Percentiles rank a stretch among this genome's conserved stretches.
These are phyloP conservation scores for Phylloporus sp. DNA, from an alignment of 768 basidiomycete genomes.

Conservation along the genomic window DNA sequence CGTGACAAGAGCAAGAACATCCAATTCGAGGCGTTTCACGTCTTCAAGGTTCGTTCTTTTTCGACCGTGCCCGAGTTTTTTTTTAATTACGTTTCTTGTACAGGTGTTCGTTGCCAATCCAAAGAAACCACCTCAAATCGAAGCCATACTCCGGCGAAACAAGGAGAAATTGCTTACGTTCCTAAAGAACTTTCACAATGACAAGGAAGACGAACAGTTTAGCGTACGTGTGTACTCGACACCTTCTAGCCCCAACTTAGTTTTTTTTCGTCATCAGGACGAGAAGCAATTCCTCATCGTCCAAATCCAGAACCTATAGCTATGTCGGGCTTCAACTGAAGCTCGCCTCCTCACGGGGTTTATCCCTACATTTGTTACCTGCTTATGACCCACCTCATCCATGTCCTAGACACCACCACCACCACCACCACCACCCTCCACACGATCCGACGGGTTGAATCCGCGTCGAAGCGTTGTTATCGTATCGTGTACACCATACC, in stretches of 20 bases:
- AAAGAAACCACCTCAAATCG: conserved; percentile 96
- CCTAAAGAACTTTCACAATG: conserved; percentile 92
- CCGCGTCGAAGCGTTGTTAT: neutral
- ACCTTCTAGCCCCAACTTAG: neutral
- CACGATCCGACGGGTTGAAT: neutral
- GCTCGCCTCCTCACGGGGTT: neutral
- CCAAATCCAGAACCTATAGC: conserved; percentile 77
- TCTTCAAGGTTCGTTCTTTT: conserved; percentile 80
- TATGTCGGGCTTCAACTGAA: neutral
- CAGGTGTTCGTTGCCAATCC: conserved; percentile 99
- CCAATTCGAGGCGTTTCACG: conserved; percentile 99
- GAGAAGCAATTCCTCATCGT: conserved; percentile 96
- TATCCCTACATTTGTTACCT: conserved; percentile 3
- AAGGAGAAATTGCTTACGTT: conserved; percentile 90
- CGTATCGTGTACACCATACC: conserved; percentile 6
- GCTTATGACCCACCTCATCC: conserved; percentile 4
- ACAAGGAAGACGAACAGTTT: conserved; percentile 98
- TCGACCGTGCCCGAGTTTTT: too few relatives aligned
- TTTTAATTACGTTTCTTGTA: neutral
- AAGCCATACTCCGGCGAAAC: conserved; percentile 83
- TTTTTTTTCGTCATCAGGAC: conserved; percentile 40
- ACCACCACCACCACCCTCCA: neutral
- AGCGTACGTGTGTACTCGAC: conserved; percentile 44
- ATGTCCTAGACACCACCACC: neutral
- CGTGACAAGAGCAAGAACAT: conserved; percentile 99